Evolutionary conservation across 257 asterid species (phyloP).

Genomic region (Euphrasia confusa): DNA sequence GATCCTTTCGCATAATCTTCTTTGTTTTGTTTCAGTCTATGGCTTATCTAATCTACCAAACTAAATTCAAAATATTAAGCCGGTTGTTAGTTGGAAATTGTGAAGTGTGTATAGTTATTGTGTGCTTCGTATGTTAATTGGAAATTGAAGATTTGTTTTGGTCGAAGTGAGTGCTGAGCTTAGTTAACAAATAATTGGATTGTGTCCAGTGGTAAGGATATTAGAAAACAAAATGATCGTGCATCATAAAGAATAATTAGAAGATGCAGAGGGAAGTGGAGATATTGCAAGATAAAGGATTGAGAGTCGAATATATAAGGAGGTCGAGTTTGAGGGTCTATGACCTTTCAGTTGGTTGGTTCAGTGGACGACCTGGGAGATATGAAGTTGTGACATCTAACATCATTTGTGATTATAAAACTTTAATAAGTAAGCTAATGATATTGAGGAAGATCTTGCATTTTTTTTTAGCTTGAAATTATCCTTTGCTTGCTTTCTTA

Average conservation of each 20-base stretch:
- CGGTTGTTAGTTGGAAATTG: neutral
- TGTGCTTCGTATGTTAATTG: slow-evolving; percentile 1
- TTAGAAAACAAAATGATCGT: neutral
- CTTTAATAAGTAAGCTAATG: slow-evolving; percentile 11
- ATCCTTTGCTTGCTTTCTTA: slow-evolving; percentile 6
- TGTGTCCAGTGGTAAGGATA: slow-evolving; percentile 10
- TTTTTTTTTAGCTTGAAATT: slow-evolving; percentile 6
- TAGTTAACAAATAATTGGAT: neutral
- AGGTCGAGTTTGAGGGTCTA: slow-evolving; percentile 14
- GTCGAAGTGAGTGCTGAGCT: slow-evolving; percentile 1
- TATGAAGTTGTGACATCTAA: slow-evolving; percentile 14
- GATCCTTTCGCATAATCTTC: neutral
- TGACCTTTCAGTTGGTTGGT: neutral
- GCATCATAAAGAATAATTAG: slow-evolving; percentile 1
- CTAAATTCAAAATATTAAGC: neutral
- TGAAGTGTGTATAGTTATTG: neutral
- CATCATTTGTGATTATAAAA: neutral
- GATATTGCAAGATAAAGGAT: slow-evolving; percentile 2
- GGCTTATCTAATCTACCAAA: neutral
- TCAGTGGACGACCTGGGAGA: slow-evolving; percentile 15
- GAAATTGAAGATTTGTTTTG: neutral
- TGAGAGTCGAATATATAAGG: neutral
- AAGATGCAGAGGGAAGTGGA: slow-evolving; percentile 9
- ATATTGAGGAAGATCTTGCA: slow-evolving; percentile 4
- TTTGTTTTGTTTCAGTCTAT: neutral